Conservation (phyloP, 106 monocot genomes). For the Acorus calamus region DNA sequence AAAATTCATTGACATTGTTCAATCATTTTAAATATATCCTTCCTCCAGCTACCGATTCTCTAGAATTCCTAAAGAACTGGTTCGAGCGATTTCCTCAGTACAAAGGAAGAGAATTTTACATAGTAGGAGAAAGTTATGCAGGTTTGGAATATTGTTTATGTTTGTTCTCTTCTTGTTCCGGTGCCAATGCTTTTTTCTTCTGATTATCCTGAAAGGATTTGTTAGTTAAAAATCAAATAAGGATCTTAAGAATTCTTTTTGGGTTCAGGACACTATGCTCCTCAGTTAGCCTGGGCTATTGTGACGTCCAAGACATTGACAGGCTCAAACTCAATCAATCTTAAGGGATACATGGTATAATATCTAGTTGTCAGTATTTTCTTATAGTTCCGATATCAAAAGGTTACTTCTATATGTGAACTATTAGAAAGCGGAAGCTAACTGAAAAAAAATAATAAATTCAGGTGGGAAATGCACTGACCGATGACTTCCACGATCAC, state of each 20-base stretch:
- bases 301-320: slow-evolving; percentile 39
- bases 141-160: slow-evolving; percentile 19
- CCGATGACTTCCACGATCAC: slow-evolving; percentile 92
- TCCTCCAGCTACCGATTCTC: slow-evolving; percentile 66
- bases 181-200: neutral
- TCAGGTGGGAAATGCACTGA: slow-evolving; percentile 93
- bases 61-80: slow-evolving; percentile 78
- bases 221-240: too few species aligned
- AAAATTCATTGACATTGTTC: neutral
- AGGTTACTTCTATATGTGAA: too few species aligned
- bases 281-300: slow-evolving; percentile 90
- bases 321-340: slow-evolving; percentile 62
- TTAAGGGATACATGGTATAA: slow-evolving; percentile 90
- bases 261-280: slow-evolving; percentile 83
- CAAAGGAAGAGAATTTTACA: slow-evolving; percentile 63
- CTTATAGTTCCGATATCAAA: too few species aligned
- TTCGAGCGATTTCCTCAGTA: slow-evolving; percentile 74
- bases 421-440: too few species aligned
- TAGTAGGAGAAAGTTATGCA: slow-evolving; percentile 96
- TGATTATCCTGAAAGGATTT: too few species aligned
- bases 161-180: neutral
- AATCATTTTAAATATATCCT: neutral
- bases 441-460: neutral
- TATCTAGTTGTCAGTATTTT: too few species aligned
- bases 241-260: too few species aligned